Evolutionary conservation across 768 basidiomycete genomes (phyloP), one percentile per base, ranked within the genome.

Genomic region (Collybia sp.): DNA sequence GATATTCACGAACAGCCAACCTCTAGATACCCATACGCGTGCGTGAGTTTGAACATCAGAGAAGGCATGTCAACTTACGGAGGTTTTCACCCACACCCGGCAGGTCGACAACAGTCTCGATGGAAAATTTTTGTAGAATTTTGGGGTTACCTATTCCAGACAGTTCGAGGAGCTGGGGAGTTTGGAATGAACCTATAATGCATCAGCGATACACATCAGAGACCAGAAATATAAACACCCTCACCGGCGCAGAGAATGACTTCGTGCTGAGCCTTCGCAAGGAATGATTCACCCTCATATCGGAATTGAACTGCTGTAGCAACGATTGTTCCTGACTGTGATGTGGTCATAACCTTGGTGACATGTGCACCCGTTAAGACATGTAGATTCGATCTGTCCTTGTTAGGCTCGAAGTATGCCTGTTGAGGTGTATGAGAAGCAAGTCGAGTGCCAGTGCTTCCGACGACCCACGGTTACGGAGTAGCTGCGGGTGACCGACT

Each of bases 1-100:
- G 8, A 25, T 25, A 25, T 25, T 25, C 25, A 8, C 25, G 8
- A 25, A 25, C 25, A 4, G 4, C 25, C 25, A 25, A 25, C 25
- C 25, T 25, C 25, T 25, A 25, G 5, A n/a, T n/a, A n/a, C n/a
- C n/a, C 30, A 18, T 25, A 12, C 15, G 17, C 15, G 20, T 33
- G 25, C 25, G 25, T 25, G 3, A 16, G 25, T 25, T 25, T 8
- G 3, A 8, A 25, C 25, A 3, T n/a, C 30, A n/a, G 2, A 5
- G 5, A 34, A 37, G 37, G 39, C 47, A 50, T 46, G 11, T 59
- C 64, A 60, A 58, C 47, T 63, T 68, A 25, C 68, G 56, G 42
- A 68, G 68, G 48, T 69, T 65, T 17, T 50, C 52, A 8, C 60
- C 60, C 3, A 66, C 68, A 11, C 63, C 59, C 31, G 62, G 66